Evolutionary conservation across 306 rosid genomes (phyloP).

Genomic region (Coriaria nepalensis): DNA sequence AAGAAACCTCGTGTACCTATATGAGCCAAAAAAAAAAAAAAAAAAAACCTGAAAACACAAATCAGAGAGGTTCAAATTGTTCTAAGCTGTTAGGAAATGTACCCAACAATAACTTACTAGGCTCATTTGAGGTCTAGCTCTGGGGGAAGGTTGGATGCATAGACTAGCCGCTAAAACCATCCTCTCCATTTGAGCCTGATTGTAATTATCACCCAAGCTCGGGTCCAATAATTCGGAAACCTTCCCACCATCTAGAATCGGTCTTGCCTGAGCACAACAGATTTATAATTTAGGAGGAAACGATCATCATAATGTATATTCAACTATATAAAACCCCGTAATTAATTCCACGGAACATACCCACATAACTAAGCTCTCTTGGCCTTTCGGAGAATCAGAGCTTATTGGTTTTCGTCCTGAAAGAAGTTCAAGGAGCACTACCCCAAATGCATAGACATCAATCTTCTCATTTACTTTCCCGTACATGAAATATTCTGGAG

Average conservation of each 20-base stretch:
- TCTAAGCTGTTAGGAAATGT: constrained; percentile 9
- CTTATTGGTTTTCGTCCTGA: constrained; percentile 91
- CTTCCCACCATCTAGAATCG: constrained; percentile 60
- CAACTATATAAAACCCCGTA: neutral
- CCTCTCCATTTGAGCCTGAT: constrained; percentile 60
- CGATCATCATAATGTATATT: neutral
- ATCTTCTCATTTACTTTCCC: constrained; percentile 85
- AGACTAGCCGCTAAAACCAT: constrained; percentile 85
- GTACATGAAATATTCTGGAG: constrained; percentile 96
- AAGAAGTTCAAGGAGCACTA: constrained; percentile 87
- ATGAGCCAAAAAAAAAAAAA: too few species aligned
- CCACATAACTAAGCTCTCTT: constrained; percentile 94
- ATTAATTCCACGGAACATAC: constrained; percentile 33
- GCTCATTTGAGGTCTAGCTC: constrained; percentile 87
- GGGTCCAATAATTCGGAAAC: constrained; percentile 64
- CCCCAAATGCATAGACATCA: constrained; percentile 91
- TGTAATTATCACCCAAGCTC: constrained; percentile 37
- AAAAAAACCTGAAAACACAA: too few species aligned
- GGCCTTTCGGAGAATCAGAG: constrained; percentile 65
- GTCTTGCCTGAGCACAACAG: constrained; percentile 62
- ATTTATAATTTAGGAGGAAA: constrained; percentile 11
- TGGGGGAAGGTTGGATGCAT: constrained; percentile 67
- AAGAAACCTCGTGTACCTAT: too few species aligned
- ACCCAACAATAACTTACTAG: constrained; percentile 46
- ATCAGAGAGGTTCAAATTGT: too few species aligned